Percentiles rank a stretch among this genome's conserved stretches.
Conservation (phyloP, 2,329 filamentous ascomycete genomes). For the Rutstroemia sp. region DNA sequence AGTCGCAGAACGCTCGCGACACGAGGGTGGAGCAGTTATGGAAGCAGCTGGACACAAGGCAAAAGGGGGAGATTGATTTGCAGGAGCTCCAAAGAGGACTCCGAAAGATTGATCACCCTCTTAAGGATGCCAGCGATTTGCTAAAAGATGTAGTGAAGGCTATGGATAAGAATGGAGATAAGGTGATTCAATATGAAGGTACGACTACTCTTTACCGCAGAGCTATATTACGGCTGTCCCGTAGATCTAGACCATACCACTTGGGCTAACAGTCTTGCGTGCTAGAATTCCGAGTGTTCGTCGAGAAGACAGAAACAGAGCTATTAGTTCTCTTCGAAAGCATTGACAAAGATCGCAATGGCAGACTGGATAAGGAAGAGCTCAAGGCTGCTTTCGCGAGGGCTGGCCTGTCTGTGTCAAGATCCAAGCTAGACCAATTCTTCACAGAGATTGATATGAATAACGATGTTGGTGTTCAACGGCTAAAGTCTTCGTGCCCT, state of each 20-base stretch:
- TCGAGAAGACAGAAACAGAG: conserved; percentile 79
- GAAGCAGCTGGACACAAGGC: conserved; percentile 69
- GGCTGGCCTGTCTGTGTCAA: conserved; percentile 72
- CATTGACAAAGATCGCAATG: conserved; percentile 81
- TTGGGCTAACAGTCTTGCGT: conserved; percentile 1
- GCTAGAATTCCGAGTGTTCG: conserved; percentile 81
- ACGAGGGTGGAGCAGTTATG: conserved; percentile 78
- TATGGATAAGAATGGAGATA: conserved; percentile 82
- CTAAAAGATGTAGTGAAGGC: conserved; percentile 71
- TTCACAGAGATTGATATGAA: conserved; percentile 87
- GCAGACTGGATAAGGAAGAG: conserved; percentile 80
- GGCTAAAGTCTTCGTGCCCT: neutral
- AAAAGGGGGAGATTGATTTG: conserved; percentile 74
- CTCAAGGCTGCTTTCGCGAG: conserved; percentile 69
- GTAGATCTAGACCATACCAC: too few relatives aligned
- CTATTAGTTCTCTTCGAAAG: conserved; percentile 73
- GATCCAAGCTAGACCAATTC: conserved; percentile 71
- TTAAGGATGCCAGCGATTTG: conserved; percentile 89
- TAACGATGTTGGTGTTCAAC: conserved; percentile 46
- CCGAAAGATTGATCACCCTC: conserved; percentile 80
- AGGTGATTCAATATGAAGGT: conserved; percentile 88
- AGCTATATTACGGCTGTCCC: neutral
- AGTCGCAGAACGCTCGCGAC: conserved; percentile 73
- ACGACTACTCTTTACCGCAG: conserved; percentile 22
- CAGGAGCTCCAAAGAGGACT: conserved; percentile 79